Evolutionary conservation across 2,329 filamentous ascomycete species (phyloP).

Genomic region (Cladosporium velox): DNA sequence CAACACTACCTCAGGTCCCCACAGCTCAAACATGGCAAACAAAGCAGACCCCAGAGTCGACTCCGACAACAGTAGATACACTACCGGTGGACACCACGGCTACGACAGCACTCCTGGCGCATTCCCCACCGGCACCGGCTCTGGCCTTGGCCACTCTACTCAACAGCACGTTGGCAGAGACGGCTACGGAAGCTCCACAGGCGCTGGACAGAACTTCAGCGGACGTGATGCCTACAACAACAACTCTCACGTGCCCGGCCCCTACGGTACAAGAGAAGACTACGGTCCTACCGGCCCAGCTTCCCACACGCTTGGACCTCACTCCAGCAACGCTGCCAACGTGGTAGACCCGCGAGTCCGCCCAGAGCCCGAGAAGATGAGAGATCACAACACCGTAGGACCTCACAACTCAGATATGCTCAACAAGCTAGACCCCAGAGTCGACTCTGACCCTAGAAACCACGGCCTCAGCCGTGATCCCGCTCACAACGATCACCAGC

Average conservation of each 20-base stretch:
- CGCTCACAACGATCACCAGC: neutral
- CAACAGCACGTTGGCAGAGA: neutral
- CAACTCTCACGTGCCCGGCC: neutral
- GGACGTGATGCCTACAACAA: slow-evolving; percentile 7
- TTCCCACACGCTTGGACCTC: slow-evolving; percentile 25
- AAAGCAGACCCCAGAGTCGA: slow-evolving; percentile 11
- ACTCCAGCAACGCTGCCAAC: slow-evolving; percentile 30
- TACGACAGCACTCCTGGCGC: slow-evolving; percentile 8
- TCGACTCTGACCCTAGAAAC: slow-evolving; percentile 15
- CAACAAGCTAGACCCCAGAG: slow-evolving; percentile 30
- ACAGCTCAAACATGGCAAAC: slow-evolving; percentile 16
- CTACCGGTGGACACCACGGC: neutral
- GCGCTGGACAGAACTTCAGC: slow-evolving; percentile 6
- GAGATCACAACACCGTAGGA: slow-evolving; percentile 14
- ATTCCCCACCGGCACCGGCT: neutral
- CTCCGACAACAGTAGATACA: slow-evolving; percentile 6
- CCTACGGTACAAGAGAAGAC: slow-evolving; percentile 8
- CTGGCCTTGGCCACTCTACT: neutral
- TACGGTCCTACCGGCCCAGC: slow-evolving; percentile 7
- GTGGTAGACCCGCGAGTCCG: slow-evolving; percentile 26
- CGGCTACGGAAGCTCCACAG: slow-evolving; percentile 4
- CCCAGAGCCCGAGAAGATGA: slow-evolving; percentile 17
- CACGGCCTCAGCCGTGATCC: slow-evolving; percentile 23
- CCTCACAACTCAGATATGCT: slow-evolving; percentile 24
- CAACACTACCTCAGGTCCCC: slow-evolving; percentile 14